phyloP scores from a whole-genome alignment of 768 basidiomycete genomes.

The Leccinum imitatum region DNA sequence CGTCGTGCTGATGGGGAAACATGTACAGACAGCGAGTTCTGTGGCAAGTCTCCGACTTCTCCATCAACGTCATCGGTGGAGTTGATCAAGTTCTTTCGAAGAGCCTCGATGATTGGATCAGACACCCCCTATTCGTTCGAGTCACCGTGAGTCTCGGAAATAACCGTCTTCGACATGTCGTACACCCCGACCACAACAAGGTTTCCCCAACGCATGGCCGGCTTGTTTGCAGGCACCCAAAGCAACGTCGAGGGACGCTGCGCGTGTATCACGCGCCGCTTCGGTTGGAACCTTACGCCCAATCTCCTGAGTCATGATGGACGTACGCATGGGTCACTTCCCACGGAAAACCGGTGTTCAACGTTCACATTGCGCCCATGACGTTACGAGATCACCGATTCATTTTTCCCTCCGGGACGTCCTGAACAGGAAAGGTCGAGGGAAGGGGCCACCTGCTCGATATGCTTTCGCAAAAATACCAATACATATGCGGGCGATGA shows the following conservation, averaged over 20 bases:
- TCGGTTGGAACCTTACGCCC: constrained; percentile 58
- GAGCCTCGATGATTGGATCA: constrained; percentile 31
- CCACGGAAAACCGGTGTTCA: constrained; percentile 44
- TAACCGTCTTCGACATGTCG: constrained; percentile 3
- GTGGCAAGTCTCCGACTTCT: neutral
- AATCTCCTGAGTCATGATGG: neutral
- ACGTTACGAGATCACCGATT: neutral
- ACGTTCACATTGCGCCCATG: neutral
- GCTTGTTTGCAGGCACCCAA: constrained; percentile 35
- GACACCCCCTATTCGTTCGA: constrained; percentile 34
- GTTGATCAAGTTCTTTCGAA: constrained; percentile 11
- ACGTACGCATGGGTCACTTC: neutral
- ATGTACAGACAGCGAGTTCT: constrained; percentile 29
- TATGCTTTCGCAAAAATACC: constrained; percentile 37
- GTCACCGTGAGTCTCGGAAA: constrained; percentile 33
- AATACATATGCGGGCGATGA: constrained; percentile 50
- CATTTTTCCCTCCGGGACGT: neutral
- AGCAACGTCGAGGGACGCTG: constrained; percentile 18
- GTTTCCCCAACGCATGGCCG: constrained; percentile 46
- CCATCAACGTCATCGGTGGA: neutral
- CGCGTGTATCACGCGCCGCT: constrained; percentile 42
- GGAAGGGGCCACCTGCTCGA: constrained; percentile 49
- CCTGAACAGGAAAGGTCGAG: constrained; percentile 42
- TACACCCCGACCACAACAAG: constrained; percentile 22
- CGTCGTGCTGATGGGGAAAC: constrained; percentile 39